Conservation (phyloP, 2,329 filamentous ascomycete genomes). For the Monilinia polystroma region DNA sequence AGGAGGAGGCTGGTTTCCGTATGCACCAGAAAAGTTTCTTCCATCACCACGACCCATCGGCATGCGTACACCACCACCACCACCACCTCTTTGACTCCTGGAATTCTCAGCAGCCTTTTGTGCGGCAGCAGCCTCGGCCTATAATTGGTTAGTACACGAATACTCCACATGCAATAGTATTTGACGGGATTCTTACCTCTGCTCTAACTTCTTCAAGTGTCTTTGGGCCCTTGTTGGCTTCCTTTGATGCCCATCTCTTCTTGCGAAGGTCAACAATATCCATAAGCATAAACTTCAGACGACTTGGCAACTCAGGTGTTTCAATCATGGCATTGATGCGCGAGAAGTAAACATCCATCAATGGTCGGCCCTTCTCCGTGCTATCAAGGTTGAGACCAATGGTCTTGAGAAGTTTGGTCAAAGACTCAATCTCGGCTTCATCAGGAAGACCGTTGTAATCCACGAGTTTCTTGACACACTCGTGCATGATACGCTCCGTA, state of each 20-base stretch:
- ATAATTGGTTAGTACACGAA: conserved; percentile 34
- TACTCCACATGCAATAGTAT: not conserved
- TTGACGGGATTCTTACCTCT: conserved; percentile 53
- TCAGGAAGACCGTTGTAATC: conserved; percentile 93
- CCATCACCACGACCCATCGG: conserved; percentile 81
- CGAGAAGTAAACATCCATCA: conserved; percentile 93
- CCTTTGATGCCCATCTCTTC: conserved; percentile 80
- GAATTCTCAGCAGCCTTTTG: conserved; percentile 76
- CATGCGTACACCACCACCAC: conserved; percentile 64
- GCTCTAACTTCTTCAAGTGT: conserved; percentile 90
- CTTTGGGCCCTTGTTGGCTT: conserved; percentile 91
- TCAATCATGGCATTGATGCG: conserved; percentile 83
- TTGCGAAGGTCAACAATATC: conserved; percentile 84
- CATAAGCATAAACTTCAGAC: conserved; percentile 95
- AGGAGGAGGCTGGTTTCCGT: conserved; percentile 67
- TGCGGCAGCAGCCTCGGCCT: conserved; percentile 71
- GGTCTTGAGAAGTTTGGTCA: conserved; percentile 87
- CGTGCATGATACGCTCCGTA: conserved; percentile 99
- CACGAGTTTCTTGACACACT: conserved; percentile 95
- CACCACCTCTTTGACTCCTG: conserved; percentile 59
- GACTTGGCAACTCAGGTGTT: conserved; percentile 76
- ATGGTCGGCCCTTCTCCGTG: conserved; percentile 75
- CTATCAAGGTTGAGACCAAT: conserved; percentile 85
- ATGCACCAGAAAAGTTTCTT: conserved; percentile 74
- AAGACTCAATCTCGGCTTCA: conserved; percentile 92